These are phyloP conservation scores for Fusarium nematophilum DNA, from an alignment of 2,329 filamentous ascomycete genomes.

Conservation along the genomic window DNA sequence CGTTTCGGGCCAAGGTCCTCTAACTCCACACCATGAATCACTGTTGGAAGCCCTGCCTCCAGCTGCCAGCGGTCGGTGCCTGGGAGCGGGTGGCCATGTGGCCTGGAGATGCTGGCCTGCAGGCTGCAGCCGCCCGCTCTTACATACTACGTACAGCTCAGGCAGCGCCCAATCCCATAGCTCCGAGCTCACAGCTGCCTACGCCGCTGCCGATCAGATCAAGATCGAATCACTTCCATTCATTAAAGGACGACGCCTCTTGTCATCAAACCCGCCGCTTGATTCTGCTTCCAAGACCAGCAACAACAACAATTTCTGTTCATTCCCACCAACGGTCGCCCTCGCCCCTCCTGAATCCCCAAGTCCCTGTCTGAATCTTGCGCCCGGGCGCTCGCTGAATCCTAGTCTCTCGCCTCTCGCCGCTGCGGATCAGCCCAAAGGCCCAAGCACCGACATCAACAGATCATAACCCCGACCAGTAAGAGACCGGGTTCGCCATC, in stretches of 20 bases:
- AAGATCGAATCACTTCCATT: slow-evolving; percentile 22
- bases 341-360: not conserved
- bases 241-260: slow-evolving; percentile 18
- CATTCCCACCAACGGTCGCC: slow-evolving; percentile 1
- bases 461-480: slow-evolving; percentile 22
- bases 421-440: slow-evolving; percentile 24
- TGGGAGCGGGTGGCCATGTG: slow-evolving; percentile 29
- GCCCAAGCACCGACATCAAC: slow-evolving; percentile 31
- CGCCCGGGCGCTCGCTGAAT: slow-evolving; percentile 11
- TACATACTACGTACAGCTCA: slow-evolving; percentile 5
- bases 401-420: slow-evolving; percentile 2
- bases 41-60: not conserved
- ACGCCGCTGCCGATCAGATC: slow-evolving; percentile 3
- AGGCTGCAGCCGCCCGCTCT: slow-evolving; percentile 37
- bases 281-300: slow-evolving; percentile 12
- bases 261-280: slow-evolving; percentile 16
- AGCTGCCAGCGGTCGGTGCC: slow-evolving; percentile 19
- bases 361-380: slow-evolving; percentile 4
- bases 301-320: slow-evolving; percentile 7
- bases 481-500: not conserved
- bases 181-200: slow-evolving; percentile 17
- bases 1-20: slow-evolving; percentile 10
- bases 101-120: slow-evolving; percentile 19
- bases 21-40: slow-evolving; percentile 8
- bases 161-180: not conserved